Evolutionary conservation across 2,329 filamentous ascomycete species (phyloP).

Genomic region (Cladosporium sp.): DNA sequence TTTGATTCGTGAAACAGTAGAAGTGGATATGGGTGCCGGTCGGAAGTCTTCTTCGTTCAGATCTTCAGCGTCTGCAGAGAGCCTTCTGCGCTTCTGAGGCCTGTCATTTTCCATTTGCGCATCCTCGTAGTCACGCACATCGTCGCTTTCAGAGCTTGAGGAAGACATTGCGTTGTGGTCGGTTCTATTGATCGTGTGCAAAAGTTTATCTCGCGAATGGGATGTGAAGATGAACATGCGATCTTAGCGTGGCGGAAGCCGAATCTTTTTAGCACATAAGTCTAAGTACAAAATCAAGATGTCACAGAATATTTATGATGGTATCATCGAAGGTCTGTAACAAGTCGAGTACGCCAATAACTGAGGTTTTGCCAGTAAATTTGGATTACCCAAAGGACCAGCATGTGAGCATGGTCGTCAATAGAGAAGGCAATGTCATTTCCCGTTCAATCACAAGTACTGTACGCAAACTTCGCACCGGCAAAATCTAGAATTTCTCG

Average conservation of each 20-base stretch:
- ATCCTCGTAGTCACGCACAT: constrained; percentile 16
- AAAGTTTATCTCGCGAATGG: neutral
- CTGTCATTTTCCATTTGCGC: constrained; percentile 22
- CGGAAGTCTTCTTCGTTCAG: constrained; percentile 14
- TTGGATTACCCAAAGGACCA: too few relatives aligned
- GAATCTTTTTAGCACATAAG: too few relatives aligned
- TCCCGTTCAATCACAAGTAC: too few relatives aligned
- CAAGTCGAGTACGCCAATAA: too few relatives aligned
- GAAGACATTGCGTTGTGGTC: constrained; percentile 5
- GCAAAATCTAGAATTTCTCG: constrained; percentile 18
- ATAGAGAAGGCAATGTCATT: too few relatives aligned
- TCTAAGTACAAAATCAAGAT: too few relatives aligned
- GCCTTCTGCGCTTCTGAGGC: constrained; percentile 31
- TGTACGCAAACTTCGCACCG: neutral
- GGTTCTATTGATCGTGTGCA: neutral
- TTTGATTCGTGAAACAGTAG: constrained; percentile 30
- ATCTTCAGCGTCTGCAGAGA: constrained; percentile 25
- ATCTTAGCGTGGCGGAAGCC: constrained; percentile 14
- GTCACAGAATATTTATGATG: too few relatives aligned
- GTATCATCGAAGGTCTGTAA: too few relatives aligned
- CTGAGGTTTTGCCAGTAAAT: too few relatives aligned
- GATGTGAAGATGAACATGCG: constrained; percentile 1
- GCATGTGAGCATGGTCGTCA: too few relatives aligned
- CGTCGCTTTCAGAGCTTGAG: constrained; percentile 9
- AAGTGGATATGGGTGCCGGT: constrained; percentile 15